Evolutionary conservation across 2,329 filamentous ascomycete genomes (phyloP).

Genomic region (Ophiocordyceps polyrhachis-furcata): DNA sequence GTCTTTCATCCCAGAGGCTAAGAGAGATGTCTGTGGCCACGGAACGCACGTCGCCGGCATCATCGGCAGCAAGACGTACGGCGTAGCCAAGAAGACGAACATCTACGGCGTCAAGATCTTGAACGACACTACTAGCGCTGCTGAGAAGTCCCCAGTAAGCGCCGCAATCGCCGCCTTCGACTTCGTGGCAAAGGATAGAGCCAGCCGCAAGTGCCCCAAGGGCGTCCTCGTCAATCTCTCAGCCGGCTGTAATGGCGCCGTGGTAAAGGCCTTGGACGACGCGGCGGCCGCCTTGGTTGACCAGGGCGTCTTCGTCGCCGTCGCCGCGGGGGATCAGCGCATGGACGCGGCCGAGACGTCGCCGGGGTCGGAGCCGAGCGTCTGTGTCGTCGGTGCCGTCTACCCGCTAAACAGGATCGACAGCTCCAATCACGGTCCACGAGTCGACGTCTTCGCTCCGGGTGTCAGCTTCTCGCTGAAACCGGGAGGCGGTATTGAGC

Average conservation of each 20-base stretch:
- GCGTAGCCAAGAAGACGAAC: conserved; percentile 3
- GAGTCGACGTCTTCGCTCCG: conserved; percentile 20
- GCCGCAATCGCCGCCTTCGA: conserved; percentile 1
- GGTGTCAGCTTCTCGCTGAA: conserved; percentile 19
- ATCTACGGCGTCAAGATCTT: conserved; percentile 1
- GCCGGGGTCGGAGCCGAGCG: conserved; percentile 20
- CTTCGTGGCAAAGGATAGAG: conserved; percentile 6
- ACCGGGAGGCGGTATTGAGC: conserved; percentile 1
- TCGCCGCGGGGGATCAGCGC: conserved; percentile 22
- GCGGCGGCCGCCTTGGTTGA: conserved; percentile 17
- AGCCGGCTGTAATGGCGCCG: conserved; percentile 13
- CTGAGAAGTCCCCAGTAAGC: not conserved
- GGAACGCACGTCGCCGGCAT: conserved; percentile 13
- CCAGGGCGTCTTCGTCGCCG: conserved; percentile 19
- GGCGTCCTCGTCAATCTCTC: conserved; percentile 22
- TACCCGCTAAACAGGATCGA: not conserved
- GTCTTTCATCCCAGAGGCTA: conserved; percentile 1
- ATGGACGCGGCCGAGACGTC: conserved; percentile 21
- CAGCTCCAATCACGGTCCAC: conserved; percentile 22
- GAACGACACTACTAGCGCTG: not conserved
- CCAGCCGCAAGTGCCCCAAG: conserved; percentile 5
- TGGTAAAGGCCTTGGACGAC: conserved; percentile 15
- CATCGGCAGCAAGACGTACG: conserved; percentile 7
- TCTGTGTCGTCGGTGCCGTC: conserved; percentile 25
- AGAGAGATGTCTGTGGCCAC: conserved; percentile 12